Evolutionary conservation across 2,329 filamentous ascomycete species (phyloP), one percentile per base, ranked within the genome.

Genomic region (Colletotrichum orbiculare): DNA sequence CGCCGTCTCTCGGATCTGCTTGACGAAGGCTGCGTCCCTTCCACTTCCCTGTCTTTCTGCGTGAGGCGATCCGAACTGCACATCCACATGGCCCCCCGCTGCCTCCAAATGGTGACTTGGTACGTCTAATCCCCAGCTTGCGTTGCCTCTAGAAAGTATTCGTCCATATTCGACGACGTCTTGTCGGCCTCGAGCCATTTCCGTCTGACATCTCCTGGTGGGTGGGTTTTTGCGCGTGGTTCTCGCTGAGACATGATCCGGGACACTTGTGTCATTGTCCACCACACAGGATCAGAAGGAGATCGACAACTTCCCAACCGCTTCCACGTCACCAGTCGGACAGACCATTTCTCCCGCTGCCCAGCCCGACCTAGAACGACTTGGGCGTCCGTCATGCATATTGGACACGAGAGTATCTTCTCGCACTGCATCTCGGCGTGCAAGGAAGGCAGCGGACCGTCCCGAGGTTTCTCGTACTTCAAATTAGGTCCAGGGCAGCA

Each of bases 221-320:
- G 45, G 33, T 60, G 15, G 8, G 10, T 12, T 38, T 37, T 9
- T 5, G 43, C 11, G 39, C 43, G 48, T 41, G 33, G 11, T 35
- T 45, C 34, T 8, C 17, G n/a, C 2, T 11, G 9, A 47, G 42
- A 6, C 11, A 4, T 6, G 8, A 0, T 4, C 34, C n/a, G 6
- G 11, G 10, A 41, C 8, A 17, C 15, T 57, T 64, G 35, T 25
- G 17, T 43, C 13, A 45, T 17, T 45, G 42, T 17, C n/a, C 41
- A 35, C 67, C 66, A 68, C 4, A 54, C 13, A 15, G 54, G 47
- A 38, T 69, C 68, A 6, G 11, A 42, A 12, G 66, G 66, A 2
- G 66, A 64, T 9, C 59, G 48, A 9, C 55, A 61, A 39, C n/a
- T 34, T 59, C 68, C 66, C 38, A 68, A 58, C 48, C 60, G 62